These are phyloP conservation scores for Entelexis sorbosivorans DNA, from an alignment of 1,139 yeast genomes.

Conservation along the genomic window DNA sequence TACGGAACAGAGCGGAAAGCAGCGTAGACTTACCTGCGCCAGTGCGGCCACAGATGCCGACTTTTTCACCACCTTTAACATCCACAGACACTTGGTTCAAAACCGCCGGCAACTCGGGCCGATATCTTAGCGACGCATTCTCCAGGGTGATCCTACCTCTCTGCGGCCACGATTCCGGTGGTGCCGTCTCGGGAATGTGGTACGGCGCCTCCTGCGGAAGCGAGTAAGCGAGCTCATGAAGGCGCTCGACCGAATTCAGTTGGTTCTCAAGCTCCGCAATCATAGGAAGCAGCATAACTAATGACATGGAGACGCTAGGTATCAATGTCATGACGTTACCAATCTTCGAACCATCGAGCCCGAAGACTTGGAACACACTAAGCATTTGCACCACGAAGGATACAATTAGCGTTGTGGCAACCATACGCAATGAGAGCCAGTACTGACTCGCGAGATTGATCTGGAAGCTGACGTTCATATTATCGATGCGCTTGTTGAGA, in stretches of 20 bases:
- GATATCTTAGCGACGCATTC: slow-evolving; percentile 53
- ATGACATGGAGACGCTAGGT: slow-evolving; percentile 26
- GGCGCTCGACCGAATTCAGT: slow-evolving; percentile 78
- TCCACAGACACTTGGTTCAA: slow-evolving; percentile 43
- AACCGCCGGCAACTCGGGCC: slow-evolving; percentile 66
- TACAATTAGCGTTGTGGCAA: slow-evolving; percentile 40
- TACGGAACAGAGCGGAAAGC: slow-evolving; percentile 53
- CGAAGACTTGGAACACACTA: slow-evolving; percentile 53
- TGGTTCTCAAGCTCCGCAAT: slow-evolving; percentile 65
- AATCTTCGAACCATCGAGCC: slow-evolving; percentile 51
- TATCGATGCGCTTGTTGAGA: slow-evolving; percentile 43
- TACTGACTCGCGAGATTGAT: slow-evolving; percentile 60
- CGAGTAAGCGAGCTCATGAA: slow-evolving; percentile 58
- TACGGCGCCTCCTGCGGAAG: slow-evolving; percentile 55
- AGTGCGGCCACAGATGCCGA: slow-evolving; percentile 70
- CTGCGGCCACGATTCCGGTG: slow-evolving; percentile 52
- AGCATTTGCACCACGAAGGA: slow-evolving; percentile 44
- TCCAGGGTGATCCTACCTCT: slow-evolving; percentile 47
- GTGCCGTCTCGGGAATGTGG: slow-evolving; percentile 42
- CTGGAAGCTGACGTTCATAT: slow-evolving; percentile 62
- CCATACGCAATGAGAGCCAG: slow-evolving; percentile 63
- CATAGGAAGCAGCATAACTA: slow-evolving; percentile 35
- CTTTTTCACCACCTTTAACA: slow-evolving; percentile 46
- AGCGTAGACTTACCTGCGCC: slow-evolving; percentile 73
- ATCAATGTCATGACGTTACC: slow-evolving; percentile 54